A percentile compares a stretch with the other conserved stretches of the same genome.
Conservation (phyloP, 768 basidiomycete genomes). For the Leccinum imitatum region DNA sequence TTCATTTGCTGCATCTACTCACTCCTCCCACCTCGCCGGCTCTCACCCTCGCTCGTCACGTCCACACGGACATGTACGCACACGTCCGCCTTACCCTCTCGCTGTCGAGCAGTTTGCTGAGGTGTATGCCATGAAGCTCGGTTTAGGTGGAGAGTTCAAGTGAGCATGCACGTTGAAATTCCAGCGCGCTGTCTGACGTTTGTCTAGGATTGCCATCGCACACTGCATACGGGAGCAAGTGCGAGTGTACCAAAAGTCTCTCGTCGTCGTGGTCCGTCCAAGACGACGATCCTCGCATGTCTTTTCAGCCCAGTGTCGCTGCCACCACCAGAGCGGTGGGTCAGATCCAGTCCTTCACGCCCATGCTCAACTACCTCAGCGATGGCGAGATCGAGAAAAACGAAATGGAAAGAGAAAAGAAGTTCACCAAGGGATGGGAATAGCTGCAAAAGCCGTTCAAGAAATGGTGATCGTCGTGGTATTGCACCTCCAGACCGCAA, state of each 20-base stretch:
- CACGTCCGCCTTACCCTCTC: no score
- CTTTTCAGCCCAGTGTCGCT: conserved; percentile 81
- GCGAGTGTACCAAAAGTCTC: conserved; percentile 33
- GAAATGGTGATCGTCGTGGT: conserved; percentile 77
- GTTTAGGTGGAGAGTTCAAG: conserved; percentile 91
- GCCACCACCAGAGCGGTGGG: conserved; percentile 72
- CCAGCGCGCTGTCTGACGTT: conserved; percentile 10
- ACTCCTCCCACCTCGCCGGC: no score
- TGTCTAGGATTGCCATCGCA: conserved; percentile 83
- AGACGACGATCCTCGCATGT: conserved; percentile 88
- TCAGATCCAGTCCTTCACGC: conserved; percentile 79
- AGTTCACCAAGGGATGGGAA: conserved; percentile 59
- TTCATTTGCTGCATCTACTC: no score
- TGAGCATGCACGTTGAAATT: conserved; percentile 37
- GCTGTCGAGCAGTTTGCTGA: conserved; percentile 80
- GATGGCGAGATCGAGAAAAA: conserved; percentile 86
- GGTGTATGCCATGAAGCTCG: conserved; percentile 81
- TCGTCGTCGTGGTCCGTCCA: no score
- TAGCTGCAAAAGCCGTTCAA: no score
- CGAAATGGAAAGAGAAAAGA: conserved; percentile 93
- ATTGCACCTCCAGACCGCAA: conserved; percentile 91
- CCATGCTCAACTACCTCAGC: conserved; percentile 81
- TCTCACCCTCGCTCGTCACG: no score
- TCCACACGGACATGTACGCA: no score
- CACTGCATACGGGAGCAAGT: conserved; percentile 96